Conservation (phyloP, 139 green algal species). For the Helicosporidium sp. region DNA sequence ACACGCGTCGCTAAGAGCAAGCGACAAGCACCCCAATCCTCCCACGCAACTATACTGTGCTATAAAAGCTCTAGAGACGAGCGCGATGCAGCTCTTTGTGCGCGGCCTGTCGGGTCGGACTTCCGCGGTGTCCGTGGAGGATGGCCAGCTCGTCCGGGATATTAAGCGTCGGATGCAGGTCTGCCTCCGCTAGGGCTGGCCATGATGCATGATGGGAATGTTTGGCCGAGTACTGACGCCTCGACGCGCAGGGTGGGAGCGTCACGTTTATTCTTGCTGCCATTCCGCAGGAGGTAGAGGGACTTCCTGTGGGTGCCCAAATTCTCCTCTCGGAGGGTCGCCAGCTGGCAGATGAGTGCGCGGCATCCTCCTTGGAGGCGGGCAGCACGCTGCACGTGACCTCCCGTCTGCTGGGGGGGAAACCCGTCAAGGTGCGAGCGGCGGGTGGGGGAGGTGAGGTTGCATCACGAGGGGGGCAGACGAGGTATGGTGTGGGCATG, state of each 20-base stretch:
- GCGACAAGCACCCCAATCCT: no score
- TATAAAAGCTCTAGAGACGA: no score
- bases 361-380: constrained; percentile 2
- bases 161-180: constrained; percentile 33
- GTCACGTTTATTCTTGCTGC: constrained; percentile 2
- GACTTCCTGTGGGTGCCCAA: constrained; percentile 20
- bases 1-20: no score
- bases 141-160: constrained; percentile 9
- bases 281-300: constrained; percentile 12
- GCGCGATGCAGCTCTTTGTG: constrained; percentile 46
- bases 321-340: constrained; percentile 12
- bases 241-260: background rate
- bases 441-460: no score
- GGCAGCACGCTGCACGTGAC: constrained; percentile 10
- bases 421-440: constrained; percentile 10
- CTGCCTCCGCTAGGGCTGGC: background rate
- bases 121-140: constrained; percentile 6
- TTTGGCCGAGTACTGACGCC: background rate
- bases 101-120: constrained; percentile 15
- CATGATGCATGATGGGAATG: background rate
- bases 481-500: background rate
- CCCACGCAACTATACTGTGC: no score
- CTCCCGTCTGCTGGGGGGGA: constrained; percentile 8
- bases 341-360: constrained; percentile 7
- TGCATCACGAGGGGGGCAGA: background rate